These are phyloP conservation scores for Teratosphaeria pseudoeucalypti DNA, from an alignment of 2,329 filamentous ascomycete species.

Conservation along the genomic window DNA sequence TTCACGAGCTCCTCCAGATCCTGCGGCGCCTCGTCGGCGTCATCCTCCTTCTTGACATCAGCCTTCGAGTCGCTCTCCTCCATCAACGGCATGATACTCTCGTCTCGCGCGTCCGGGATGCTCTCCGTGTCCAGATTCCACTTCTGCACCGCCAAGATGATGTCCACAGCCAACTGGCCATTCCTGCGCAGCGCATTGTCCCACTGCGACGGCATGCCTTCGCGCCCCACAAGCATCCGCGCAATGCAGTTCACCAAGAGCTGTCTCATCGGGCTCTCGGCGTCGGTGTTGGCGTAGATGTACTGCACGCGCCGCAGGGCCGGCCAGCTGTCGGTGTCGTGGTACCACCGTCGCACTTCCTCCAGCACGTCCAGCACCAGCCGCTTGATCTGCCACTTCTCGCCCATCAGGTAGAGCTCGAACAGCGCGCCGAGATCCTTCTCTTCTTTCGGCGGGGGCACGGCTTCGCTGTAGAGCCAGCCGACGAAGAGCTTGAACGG, in stretches of 20 bases:
- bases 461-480: constrained; percentile 42
- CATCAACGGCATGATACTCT: constrained; percentile 29
- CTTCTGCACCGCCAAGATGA: constrained; percentile 44
- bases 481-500: constrained; percentile 43
- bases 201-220: constrained; percentile 42
- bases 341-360: constrained; percentile 41
- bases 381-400: constrained; percentile 42
- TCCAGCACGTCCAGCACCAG: constrained; percentile 40
- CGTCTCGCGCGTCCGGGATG: constrained; percentile 41
- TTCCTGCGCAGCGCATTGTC: constrained; percentile 45
- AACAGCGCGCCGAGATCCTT: constrained; percentile 41
- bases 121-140: constrained; percentile 41
- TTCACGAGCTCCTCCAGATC: constrained; percentile 1
- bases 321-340: constrained; percentile 42
- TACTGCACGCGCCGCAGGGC: constrained; percentile 42
- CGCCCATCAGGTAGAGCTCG: constrained; percentile 45
- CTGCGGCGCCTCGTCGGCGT: constrained; percentile 3
- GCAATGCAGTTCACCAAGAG: constrained; percentile 38
- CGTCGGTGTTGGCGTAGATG: constrained; percentile 23
- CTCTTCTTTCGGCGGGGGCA: constrained; percentile 40
- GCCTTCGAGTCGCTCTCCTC: constrained; percentile 24
- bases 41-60: constrained; percentile 25
- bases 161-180: constrained; percentile 45
- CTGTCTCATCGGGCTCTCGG: constrained; percentile 23
- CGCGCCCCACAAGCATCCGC: constrained; percentile 38